Evolutionary conservation across 192 early-diverging fungal species (phyloP), one percentile per base, ranked within the genome.

Genomic region (Thoreauomyces humboldtii): DNA sequence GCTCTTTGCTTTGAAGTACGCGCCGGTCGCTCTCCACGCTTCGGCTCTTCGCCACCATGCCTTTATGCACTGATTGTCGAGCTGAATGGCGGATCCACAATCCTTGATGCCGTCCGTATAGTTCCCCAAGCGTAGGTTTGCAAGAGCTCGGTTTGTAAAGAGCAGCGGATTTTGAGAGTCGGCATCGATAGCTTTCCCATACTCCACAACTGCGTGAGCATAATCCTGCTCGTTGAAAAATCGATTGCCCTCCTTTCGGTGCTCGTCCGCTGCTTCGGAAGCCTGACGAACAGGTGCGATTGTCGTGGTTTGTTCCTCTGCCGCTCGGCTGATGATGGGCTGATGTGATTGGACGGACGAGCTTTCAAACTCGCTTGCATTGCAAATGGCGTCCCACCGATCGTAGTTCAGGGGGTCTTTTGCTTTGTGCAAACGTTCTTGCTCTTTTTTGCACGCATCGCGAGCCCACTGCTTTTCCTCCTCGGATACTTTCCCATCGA

Each of bases 81-180:
- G 54, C 35, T 88, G 79, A 11, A 91, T 65, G 3, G 89, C 89
- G 7, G 56, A 65, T 41, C 78, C 65, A 58, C 85, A 89, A 57
- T 94, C 92, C n/a, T 46, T 47, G 6, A 87, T 74, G 14, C 80
- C 83, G 22, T 77, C 66, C 28, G 75, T 50, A 51, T 67, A 89
- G 25, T 81, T 67, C 12, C 82, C 76, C 17, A 90, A 69, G 59
- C 84, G 85, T 25, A 90, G 81, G 50, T 87, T 84, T 36, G 84
- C 87, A 11, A 92, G 77, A 11, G 91, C 91, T 9, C 92, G 76
- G 64, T 94, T 94, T 25, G 89, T 90, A 66, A 84, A 93, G 7
- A 70, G 53, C 2, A 24, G 24, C 14, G 59, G 29, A 6, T 24
- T 2, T 25, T 42, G 25, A 21, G 37, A 43, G 38, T 46, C 4